phyloP scores from a whole-genome alignment of 257 asterid genomes.

The Solanum sitiens region DNA sequence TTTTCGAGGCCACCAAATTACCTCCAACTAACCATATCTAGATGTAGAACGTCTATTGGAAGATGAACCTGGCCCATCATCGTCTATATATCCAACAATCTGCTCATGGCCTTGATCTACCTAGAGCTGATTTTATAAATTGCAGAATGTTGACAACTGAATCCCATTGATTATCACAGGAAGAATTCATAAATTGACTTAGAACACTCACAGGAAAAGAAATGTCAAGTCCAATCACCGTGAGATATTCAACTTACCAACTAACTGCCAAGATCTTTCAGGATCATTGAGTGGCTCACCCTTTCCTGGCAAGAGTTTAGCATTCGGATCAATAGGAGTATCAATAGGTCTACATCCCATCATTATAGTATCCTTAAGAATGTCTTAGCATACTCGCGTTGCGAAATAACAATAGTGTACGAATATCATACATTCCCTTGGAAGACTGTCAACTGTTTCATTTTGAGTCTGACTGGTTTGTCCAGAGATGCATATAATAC shows the following conservation, averaged over 20 bases:
- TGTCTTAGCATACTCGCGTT: background rate
- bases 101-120: background rate
- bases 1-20: background rate
- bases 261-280: background rate
- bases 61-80: background rate
- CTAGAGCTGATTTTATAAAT: background rate
- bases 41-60: background rate
- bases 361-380: background rate
- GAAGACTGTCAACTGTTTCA: background rate
- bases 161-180: background rate
- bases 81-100: background rate
- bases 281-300: background rate
- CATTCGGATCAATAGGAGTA: background rate
- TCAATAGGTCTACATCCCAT: background rate
- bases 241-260: background rate
- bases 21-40: background rate
- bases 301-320: background rate
- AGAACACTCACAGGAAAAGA: background rate
- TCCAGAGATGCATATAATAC: background rate
- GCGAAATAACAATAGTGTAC: background rate
- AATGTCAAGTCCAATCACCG: background rate
- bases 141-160: background rate
- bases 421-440: background rate
- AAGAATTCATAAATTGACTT: background rate
- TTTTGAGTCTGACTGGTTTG: background rate